Evolutionary conservation across 495 filamentous ascomycete species (phyloP).

Genomic region (Neurospora sp.): DNA sequence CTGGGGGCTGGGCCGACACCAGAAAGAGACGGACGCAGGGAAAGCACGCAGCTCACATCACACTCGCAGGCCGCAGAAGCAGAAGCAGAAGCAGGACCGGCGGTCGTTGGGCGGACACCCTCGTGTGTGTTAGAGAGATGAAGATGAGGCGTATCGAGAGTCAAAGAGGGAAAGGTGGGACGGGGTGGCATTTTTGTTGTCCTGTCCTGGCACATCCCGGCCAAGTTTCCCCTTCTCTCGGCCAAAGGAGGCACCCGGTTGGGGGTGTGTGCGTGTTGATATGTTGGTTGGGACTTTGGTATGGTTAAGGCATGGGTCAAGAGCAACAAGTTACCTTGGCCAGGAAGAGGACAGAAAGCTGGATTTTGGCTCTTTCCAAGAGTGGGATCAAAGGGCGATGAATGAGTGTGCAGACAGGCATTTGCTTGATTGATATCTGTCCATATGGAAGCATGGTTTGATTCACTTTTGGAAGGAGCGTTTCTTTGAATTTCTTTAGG

Average conservation of each 20-base stretch:
- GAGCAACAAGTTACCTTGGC: neutral
- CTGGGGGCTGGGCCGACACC: neutral
- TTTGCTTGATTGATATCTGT: neutral
- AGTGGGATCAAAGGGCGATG: neutral
- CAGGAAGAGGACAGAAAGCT: neutral
- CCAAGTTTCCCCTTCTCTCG: neutral
- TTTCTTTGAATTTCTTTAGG: neutral
- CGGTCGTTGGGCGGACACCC: neutral
- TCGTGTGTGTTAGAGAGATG: neutral
- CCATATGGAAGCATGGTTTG: neutral
- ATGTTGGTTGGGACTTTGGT: neutral
- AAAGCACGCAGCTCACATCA: neutral
- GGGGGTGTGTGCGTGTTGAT: neutral
- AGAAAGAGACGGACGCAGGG: neutral
- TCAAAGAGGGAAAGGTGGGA: neutral
- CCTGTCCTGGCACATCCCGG: neutral
- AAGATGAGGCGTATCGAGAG: neutral
- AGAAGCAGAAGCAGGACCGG: neutral
- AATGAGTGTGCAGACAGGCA: neutral
- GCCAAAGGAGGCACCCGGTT: neutral
- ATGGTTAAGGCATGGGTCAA: neutral
- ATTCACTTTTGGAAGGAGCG: neutral
- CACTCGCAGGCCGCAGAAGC: neutral
- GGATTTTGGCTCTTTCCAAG: neutral
- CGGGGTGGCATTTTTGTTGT: neutral